Base-by-base conservation (phyloP, 1,139 yeast genomes). In the Protomyces gravidus region DNA sequence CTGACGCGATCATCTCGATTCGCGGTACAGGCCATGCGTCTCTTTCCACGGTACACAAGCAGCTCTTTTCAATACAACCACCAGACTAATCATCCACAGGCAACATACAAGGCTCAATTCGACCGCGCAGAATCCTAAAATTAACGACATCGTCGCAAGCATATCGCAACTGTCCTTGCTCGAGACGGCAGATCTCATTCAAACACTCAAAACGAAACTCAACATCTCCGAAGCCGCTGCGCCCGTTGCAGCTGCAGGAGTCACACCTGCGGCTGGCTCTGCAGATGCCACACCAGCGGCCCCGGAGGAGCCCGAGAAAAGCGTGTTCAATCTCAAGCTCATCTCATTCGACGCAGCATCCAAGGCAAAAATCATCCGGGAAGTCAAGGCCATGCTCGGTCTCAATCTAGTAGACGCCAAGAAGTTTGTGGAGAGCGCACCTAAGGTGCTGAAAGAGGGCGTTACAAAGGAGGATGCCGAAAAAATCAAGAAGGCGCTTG, bases 381-480 rank as follows among this genome's bases (percentile, higher is more conserved):
- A 92, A 77, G 95, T 92, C 68, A 92, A 92, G 80, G 81, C 86
- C 64, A 78, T 92, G 73, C 80, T 92, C 70, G 97, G 97, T 7
- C 80, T 92, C 70, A 89, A 96, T 17, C 80, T 92, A 68, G 98
- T 92, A 63, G 98, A 92, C 72, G 88, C 97, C 64, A 94, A 92
- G 83, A 92, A 92, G 78, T 88, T 92, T 67, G 99, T 94, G 63
- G 99, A 92, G 78, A 77, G 90, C 69, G 97, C 98, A 64, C 99
- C 99, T 68, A 92, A 92, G 80, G 79, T 87, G 52, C 80, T 86
- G 74, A 87, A 87, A 76, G 95, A 86, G 69, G 85, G 85, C 67
- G 88, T 86, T 62, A 83, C 89, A 63, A 86, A 87, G 79, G 95
- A 86, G 72, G 95, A 86, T 69, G 94, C 94, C 64, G 95, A 87